Evolutionary conservation across 1,284 basidiomycete species (phyloP).

Genomic region (Dichomitus squalens): DNA sequence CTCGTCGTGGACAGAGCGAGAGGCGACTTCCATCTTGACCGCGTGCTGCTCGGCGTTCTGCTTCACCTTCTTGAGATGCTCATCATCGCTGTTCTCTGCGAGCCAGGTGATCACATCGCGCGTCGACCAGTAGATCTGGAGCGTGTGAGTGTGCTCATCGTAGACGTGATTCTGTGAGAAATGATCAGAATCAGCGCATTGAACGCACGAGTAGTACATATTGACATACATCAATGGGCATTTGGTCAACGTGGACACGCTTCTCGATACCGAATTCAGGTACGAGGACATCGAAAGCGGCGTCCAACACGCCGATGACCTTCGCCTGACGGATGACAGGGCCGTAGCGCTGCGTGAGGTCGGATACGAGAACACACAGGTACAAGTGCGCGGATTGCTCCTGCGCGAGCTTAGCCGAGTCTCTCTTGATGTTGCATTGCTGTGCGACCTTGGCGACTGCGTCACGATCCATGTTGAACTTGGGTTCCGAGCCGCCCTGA

Average conservation of each 20-base stretch:
- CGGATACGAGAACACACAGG: constrained; percentile 91
- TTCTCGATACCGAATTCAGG: constrained; percentile 98
- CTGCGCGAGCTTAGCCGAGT: constrained; percentile 89
- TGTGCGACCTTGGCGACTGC: constrained; percentile 97
- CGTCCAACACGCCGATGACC: constrained; percentile 92
- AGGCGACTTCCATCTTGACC: constrained; percentile 83
- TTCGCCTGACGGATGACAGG: constrained; percentile 92
- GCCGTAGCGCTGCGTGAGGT: constrained; percentile 92
- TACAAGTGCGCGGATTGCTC: constrained; percentile 96
- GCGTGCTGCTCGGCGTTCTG: constrained; percentile 85
- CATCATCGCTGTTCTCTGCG: constrained; percentile 92
- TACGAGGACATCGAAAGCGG: constrained; percentile 93
- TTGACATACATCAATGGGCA: constrained; percentile 83
- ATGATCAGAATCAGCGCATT: not conserved
- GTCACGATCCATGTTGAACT: constrained; percentile 97
- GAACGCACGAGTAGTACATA: not conserved
- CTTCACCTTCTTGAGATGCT: constrained; percentile 91
- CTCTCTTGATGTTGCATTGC: constrained; percentile 95
- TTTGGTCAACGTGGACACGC: constrained; percentile 97
- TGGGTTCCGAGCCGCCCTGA: constrained; percentile 74
- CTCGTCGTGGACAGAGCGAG: constrained; percentile 82
- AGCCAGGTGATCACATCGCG: constrained; percentile 94
- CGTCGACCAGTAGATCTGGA: constrained; percentile 91
- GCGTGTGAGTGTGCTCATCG: constrained; percentile 88
- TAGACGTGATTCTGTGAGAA: constrained; percentile 81